Conservation (phyloP, 2,329 filamentous ascomycete species). For the Fusarium succisae region DNA sequence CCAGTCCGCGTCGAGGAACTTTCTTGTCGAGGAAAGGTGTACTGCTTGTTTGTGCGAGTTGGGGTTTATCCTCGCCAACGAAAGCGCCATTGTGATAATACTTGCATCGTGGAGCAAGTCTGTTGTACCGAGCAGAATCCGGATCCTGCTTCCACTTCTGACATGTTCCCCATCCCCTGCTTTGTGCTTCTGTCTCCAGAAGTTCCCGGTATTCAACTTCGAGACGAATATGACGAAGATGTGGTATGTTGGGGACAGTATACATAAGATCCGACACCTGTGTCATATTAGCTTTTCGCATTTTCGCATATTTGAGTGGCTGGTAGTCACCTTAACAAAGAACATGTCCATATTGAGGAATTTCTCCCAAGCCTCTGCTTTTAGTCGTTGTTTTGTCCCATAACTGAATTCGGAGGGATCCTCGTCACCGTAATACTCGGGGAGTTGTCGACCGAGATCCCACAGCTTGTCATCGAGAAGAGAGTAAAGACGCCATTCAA, state of each 20-base stretch:
- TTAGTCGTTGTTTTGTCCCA: slow-evolving; percentile 56
- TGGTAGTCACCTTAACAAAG: slow-evolving; percentile 72
- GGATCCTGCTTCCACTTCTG: slow-evolving; percentile 70
- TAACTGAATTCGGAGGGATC: slow-evolving; percentile 57
- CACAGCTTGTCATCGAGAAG: slow-evolving; percentile 60
- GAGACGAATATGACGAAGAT: slow-evolving; percentile 65
- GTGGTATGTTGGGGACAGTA: slow-evolving; percentile 65
- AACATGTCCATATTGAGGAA: slow-evolving; percentile 71
- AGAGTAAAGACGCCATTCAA: slow-evolving; percentile 66
- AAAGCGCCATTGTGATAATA: slow-evolving; percentile 67
- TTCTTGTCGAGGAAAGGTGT: slow-evolving; percentile 64
- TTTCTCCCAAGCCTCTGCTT: slow-evolving; percentile 59
- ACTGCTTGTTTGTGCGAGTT: slow-evolving; percentile 58
- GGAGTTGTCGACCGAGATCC: slow-evolving; percentile 63
- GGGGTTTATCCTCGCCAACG: slow-evolving; percentile 61
- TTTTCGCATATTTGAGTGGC: neutral
- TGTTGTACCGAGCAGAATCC: slow-evolving; percentile 59
- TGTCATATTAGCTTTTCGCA: slow-evolving; percentile 7
- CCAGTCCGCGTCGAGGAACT: slow-evolving; percentile 64
- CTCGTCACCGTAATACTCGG: slow-evolving; percentile 59
- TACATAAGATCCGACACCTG: slow-evolving; percentile 71
- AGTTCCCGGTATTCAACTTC: slow-evolving; percentile 69
- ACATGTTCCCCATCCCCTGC: slow-evolving; percentile 52
- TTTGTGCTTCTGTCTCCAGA: slow-evolving; percentile 59
- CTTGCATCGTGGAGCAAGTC: slow-evolving; percentile 66